Base-by-base conservation (phyloP, 2,329 filamentous ascomycete species). In the Trichoderma citrinoviride region DNA sequence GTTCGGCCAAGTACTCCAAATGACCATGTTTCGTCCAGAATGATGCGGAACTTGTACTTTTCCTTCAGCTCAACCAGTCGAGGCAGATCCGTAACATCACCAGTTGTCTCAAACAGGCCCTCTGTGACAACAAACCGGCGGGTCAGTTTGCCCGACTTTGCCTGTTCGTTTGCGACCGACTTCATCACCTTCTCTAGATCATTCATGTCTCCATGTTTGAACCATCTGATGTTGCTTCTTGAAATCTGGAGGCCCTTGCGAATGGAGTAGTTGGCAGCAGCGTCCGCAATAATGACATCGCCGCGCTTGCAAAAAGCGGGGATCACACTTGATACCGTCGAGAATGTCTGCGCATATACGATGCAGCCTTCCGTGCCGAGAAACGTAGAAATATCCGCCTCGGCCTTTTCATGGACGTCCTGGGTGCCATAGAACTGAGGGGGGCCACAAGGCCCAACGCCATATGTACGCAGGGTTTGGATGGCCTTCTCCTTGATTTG, bases 351-450 rank as follows among this genome's bases (percentile, higher is more conserved):
- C 0, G 95, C 91, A 74, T 99, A 99, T 66, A 99, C 88, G 70
- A 99, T 98, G 74, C 92, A 96, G 37, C 90, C 89, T 62, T 93
- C 88, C 1, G 91, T 92, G 25, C 95, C 95, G 27, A 99, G 79
- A 74, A 94, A 96, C 7, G 91, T 85, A n/a, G 95, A 92, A 73
- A 99, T 93, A 75, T 98, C 94, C 64, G 91, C 87, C 78, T 99
- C 95, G 17, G 92, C 93, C 81, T 96, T 94, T 87, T 97, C 94
- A 78, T 98, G 95, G 50, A 98, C 93, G 78, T 99, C 95, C 76
- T 98, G 94, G 37, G 93, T 99, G 69, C 93, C 95, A 80, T 99
- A 99, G 80, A 99, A 99, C 69, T 96, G 93, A 6, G 95, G 95
- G 19, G 95, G 95, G 21, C 95, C 95, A 75, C 95, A 99, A 65